Evolutionary conservation across 768 basidiomycete species (phyloP), one percentile per base, ranked within the genome.

Genomic region (Dacryopinax primogenitus): DNA sequence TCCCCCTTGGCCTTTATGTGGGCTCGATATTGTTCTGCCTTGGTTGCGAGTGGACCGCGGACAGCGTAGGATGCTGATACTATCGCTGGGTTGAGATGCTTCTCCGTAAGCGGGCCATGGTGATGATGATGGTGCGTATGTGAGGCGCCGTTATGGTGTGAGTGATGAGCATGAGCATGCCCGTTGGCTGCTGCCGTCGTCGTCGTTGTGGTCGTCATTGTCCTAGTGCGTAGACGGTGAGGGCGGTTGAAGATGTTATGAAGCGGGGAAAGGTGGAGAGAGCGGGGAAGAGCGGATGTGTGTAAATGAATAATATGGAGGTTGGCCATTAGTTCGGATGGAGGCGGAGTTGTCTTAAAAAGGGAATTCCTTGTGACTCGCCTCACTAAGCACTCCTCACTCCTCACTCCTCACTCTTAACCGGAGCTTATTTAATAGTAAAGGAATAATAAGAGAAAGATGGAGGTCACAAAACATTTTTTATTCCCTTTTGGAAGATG

Each of bases 31-130:
- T 83, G 78, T 75, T 97, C 93, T 0, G 95, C 92, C 74, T 88
- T 90, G 78, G 97, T 90, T 2, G 95, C 92, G 68, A 98, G 85
- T 77, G 95, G 94, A 62, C 96, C 95, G 64, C 95, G 90, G 32
- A 99, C 95, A 65, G 95, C 95, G 74, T 99, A 99, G 75, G 96
- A 84, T 63, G 97, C 96, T 63, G 90, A 85, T 72, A 84, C 82
- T 58, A 96, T 81, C 66, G 85, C 79, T 1, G 88, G 90, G 77
- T 96, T 97, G 75, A 97, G 84, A 41, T 83, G 80, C 64, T 86
- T 81, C 66, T 82, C 68, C 34, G 87, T 84, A 69, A 95, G 82
- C 26, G 78, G 37, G 13, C 51, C 51, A 58, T 58, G 51, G 30
- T 58, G 51, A 6, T 30, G 11, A 30, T 58, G 51, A 15, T 32